These are phyloP conservation scores for Hypoxylon fragiforme DNA, from an alignment of 495 filamentous ascomycete species.

Conservation along the genomic window DNA sequence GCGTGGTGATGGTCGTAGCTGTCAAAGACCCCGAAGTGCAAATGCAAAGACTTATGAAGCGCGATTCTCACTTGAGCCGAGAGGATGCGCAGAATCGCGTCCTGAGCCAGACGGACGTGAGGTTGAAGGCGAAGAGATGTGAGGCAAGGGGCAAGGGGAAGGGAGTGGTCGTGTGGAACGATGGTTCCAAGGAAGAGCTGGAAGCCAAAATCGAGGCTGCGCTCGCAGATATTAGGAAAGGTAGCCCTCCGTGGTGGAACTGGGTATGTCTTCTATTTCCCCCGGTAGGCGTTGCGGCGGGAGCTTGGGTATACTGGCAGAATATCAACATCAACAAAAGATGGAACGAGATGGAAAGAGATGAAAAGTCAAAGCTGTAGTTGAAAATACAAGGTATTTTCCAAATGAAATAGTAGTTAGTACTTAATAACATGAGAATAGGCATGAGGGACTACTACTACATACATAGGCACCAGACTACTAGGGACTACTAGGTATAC, in stretches of 20 bases:
- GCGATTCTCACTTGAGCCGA: slow-evolving; percentile 71
- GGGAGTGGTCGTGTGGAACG: slow-evolving; percentile 88
- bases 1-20: slow-evolving; percentile 81
- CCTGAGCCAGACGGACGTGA: slow-evolving; percentile 78
- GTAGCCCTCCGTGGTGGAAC: slow-evolving; percentile 79
- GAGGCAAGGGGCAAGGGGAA: slow-evolving; percentile 60
- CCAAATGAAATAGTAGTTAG: too few species aligned
- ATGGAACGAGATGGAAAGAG: slow-evolving; percentile 69
- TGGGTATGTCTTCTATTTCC: slow-evolving; percentile 72
- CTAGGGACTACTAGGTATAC: too few species aligned
- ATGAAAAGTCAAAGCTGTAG: slow-evolving; percentile 68
- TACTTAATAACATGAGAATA: too few species aligned
- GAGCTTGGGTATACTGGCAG: slow-evolving; percentile 65
- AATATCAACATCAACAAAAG: slow-evolving; percentile 66
- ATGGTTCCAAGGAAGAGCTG: slow-evolving; percentile 69
- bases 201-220: slow-evolving; percentile 63
- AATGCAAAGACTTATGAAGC: slow-evolving; percentile 70
- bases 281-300: slow-evolving; percentile 67
- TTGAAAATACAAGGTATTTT: slow-evolving; percentile 5
- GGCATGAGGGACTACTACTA: too few species aligned
- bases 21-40: slow-evolving; percentile 75
- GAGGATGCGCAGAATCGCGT: slow-evolving; percentile 86
- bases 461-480: too few species aligned
- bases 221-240: slow-evolving; percentile 60
- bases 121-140: slow-evolving; percentile 74